These are phyloP conservation scores for Babesia divergens DNA, from an alignment of 169 alveolate species.

Conservation along the genomic window DNA sequence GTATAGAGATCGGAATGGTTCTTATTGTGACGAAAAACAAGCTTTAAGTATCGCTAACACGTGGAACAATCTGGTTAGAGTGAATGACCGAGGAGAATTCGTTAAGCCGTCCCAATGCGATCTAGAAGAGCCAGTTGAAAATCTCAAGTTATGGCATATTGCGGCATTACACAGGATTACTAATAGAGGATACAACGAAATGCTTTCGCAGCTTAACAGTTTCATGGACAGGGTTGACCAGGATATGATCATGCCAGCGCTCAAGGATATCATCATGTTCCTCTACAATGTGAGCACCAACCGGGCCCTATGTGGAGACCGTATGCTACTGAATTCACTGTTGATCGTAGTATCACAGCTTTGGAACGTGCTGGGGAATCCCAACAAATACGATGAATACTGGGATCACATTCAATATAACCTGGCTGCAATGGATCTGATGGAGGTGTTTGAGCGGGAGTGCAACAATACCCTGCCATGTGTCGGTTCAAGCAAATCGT, in stretches of 20 bases:
- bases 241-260: constrained; percentile 1
- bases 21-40: background rate
- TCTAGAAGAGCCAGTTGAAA: constrained; percentile 7
- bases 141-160: constrained; percentile 51
- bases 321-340: constrained; percentile 3
- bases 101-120: constrained; percentile 9
- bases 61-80: constrained; percentile 18
- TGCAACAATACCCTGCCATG: background rate
- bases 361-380: background rate
- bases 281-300: background rate
- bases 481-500: background rate
- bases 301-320: background rate
- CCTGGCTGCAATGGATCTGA: background rate
- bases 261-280: constrained; percentile 24
- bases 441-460: constrained; percentile 5
- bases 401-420: background rate
- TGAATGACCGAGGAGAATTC: constrained; percentile 18
- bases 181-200: background rate
- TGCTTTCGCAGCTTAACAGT: background rate
- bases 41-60: constrained; percentile 8
- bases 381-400: background rate
- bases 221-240: constrained; percentile 1
- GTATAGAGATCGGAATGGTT: background rate
- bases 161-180: constrained; percentile 17
- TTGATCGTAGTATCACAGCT: constrained; percentile 5